These are phyloP conservation scores for Aureobasidium pullulans DNA, from an alignment of 2,329 filamentous ascomycete genomes.

Conservation along the genomic window DNA sequence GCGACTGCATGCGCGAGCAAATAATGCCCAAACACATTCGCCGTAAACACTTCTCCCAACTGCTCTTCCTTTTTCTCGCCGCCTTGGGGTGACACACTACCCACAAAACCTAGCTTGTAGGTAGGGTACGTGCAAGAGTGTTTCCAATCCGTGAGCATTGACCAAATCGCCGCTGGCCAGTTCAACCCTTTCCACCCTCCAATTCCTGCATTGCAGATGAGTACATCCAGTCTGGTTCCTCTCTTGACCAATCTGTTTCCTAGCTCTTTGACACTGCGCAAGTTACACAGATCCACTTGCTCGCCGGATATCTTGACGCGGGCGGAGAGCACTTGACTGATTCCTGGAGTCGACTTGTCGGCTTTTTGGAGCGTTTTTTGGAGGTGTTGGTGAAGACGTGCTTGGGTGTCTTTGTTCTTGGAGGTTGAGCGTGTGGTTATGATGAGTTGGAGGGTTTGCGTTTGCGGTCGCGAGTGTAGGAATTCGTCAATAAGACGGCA, in stretches of 20 bases:
- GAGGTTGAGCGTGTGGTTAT: slow-evolving; percentile 69
- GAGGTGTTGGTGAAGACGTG: slow-evolving; percentile 56
- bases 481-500: slow-evolving; percentile 87
- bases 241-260: slow-evolving; percentile 45
- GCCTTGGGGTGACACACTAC: slow-evolving; percentile 45
- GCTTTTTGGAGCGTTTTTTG: slow-evolving; percentile 34
- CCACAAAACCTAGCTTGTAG: slow-evolving; percentile 61
- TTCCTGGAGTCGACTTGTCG: slow-evolving; percentile 30
- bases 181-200: slow-evolving; percentile 78
- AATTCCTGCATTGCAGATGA: slow-evolving; percentile 82
- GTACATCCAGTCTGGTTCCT: slow-evolving; percentile 66
- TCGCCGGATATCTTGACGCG: slow-evolving; percentile 49
- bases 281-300: slow-evolving; percentile 49
- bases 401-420: slow-evolving; percentile 69
- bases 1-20: slow-evolving; percentile 73
- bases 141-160: slow-evolving; percentile 54
- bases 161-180: slow-evolving; percentile 55
- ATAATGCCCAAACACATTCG: slow-evolving; percentile 95
- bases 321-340: slow-evolving; percentile 33
- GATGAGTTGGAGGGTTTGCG: slow-evolving; percentile 67
- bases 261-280: slow-evolving; percentile 49
- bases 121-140: slow-evolving; percentile 67
- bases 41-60: slow-evolving; percentile 77
- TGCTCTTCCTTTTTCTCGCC: slow-evolving; percentile 16
- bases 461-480: slow-evolving; percentile 58